These are phyloP conservation scores for Phytopythium litorale DNA, from an alignment of 352 stramenopile species.

Conservation along the genomic window DNA sequence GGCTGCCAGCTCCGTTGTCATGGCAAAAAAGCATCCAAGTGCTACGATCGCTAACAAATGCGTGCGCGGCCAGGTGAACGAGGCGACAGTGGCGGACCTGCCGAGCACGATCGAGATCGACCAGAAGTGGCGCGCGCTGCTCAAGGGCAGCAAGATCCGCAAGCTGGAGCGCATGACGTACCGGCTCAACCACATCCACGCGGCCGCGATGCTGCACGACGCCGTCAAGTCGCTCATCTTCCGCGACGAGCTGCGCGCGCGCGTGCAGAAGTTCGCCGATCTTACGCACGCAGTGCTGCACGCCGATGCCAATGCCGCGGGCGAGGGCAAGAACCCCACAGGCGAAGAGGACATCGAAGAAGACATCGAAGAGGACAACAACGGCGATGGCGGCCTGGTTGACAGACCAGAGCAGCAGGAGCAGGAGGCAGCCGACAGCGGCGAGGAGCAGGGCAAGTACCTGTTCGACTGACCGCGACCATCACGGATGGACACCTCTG, in stretches of 20 bases:
- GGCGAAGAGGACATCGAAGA: conserved; percentile 2
- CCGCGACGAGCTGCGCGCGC: conserved; percentile 48
- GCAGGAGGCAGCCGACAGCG: background rate
- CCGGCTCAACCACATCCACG: conserved; percentile 48
- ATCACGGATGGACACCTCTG: too few species aligned
- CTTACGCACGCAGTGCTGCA: conserved; percentile 21
- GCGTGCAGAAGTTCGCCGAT: conserved; percentile 45
- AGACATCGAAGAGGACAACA: background rate
- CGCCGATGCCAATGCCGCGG: background rate
- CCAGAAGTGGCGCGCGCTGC: conserved; percentile 46
- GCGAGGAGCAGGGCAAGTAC: conserved; percentile 1
- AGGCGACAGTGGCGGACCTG: conserved; percentile 34
- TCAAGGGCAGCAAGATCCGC: conserved; percentile 47
- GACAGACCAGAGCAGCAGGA: background rate
- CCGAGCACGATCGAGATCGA: conserved; percentile 42
- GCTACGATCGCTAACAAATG: background rate
- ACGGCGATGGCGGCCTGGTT: conserved; percentile 2
- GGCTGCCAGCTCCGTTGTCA: background rate
- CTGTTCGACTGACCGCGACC: conserved; percentile 1
- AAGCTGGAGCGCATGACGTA: conserved; percentile 45
- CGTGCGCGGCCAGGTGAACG: conserved; percentile 28
- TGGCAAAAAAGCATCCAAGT: too few species aligned
- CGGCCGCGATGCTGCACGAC: conserved; percentile 41
- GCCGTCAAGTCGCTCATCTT: conserved; percentile 53
- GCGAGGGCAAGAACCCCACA: background rate